A percentile compares a stretch with the other conserved stretches of the same genome.
Conservation (phyloP, 75 land plant species). For the Sequoia sempervirens region DNA sequence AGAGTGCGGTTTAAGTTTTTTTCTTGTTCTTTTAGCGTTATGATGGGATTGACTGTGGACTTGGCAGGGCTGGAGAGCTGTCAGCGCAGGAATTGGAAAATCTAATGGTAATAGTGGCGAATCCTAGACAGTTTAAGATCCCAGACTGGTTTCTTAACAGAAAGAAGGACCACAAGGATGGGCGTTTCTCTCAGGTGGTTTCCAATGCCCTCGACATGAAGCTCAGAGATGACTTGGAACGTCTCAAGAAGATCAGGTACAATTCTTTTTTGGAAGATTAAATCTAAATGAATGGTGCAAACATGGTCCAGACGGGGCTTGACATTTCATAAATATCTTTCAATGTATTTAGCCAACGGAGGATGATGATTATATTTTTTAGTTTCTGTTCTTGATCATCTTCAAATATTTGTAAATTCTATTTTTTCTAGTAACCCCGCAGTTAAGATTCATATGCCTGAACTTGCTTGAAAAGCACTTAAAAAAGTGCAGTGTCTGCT, state of each 20-base stretch:
- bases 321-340: neutral
- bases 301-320: neutral
- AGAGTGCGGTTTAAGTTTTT: too few species aligned
- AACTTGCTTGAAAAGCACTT: too few species aligned
- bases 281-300: neutral
- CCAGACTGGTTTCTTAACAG: slow-evolving; percentile 54
- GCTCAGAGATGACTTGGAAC: slow-evolving; percentile 37
- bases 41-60: too few species aligned
- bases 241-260: slow-evolving; percentile 27
- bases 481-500: too few species aligned
- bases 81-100: slow-evolving; percentile 27
- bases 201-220: slow-evolving; percentile 53
- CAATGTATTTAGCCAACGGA: neutral
- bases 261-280: neutral
- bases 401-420: too few species aligned
- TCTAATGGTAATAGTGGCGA: slow-evolving; percentile 36
- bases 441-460: too few species aligned
- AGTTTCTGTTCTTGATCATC: neutral
- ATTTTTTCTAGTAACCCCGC: too few species aligned
- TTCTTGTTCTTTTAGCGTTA: neutral
- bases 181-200: slow-evolving; percentile 33
- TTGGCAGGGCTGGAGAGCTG: slow-evolving; percentile 42
- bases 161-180: slow-evolving; percentile 31
- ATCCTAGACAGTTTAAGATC: slow-evolving; percentile 44
- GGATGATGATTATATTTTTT: neutral